Percentiles rank a stretch among this genome's conserved stretches.
phyloP scores from a whole-genome alignment of 352 stramenopile species.

The Phytophthora pistaciae region DNA sequence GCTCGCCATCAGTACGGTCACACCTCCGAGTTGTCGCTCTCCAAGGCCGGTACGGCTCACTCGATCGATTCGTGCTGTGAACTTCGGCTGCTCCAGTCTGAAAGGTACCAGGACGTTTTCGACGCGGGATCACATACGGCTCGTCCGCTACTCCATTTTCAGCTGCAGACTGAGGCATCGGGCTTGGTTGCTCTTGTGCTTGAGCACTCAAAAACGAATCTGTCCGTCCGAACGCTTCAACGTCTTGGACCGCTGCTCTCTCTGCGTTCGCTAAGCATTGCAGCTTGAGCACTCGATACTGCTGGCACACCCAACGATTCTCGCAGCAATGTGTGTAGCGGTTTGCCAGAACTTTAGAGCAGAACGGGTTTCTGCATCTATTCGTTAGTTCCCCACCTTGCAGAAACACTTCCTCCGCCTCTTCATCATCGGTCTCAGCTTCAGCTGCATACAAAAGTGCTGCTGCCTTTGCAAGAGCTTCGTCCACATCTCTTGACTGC shows the following conservation, averaged over 20 bases:
- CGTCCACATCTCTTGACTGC: conserved; percentile 14
- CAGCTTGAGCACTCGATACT: conserved; percentile 50
- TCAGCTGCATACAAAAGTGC: conserved; percentile 3
- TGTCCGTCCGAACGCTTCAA: not conserved
- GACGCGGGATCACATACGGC: conserved; percentile 47
- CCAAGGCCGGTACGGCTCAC: not conserved
- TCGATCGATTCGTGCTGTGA: not conserved
- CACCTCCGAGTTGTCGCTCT: not conserved
- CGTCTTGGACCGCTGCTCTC: conserved; percentile 3
- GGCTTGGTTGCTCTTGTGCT: not conserved
- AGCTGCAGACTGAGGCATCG: not conserved
- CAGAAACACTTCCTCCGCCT: not conserved
- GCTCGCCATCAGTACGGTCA: not conserved
- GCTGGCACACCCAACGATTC: conserved; percentile 51
- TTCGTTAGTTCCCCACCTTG: not conserved
- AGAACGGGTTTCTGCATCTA: conserved; percentile 60
- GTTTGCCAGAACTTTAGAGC: conserved; percentile 36
- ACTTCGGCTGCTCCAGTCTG: not conserved
- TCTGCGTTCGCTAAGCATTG: conserved; percentile 42
- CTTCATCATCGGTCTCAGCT: not conserved
- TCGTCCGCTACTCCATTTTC: not conserved
- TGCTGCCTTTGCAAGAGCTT: conserved; percentile 16
- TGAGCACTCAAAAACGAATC: conserved; percentile 5
- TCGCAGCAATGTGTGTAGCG: conserved; percentile 48
- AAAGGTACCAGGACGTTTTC: conserved; percentile 20